Evolutionary conservation across 2,329 filamentous ascomycete genomes (phyloP).

Genomic region (Phyllosticta capitalensis): DNA sequence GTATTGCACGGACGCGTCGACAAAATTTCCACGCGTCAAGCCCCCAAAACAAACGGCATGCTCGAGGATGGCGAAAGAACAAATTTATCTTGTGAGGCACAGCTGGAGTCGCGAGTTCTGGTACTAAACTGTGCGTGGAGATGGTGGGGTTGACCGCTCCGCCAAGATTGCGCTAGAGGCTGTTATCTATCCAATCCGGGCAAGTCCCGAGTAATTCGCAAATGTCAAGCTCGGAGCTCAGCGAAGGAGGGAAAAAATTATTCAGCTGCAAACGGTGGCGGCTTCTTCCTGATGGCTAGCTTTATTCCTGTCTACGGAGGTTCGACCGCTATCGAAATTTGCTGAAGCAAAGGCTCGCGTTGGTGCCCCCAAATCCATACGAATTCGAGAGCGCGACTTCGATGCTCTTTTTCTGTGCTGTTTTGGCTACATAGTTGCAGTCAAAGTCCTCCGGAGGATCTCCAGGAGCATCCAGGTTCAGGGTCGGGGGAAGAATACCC

Average conservation of each 20-base stretch:
- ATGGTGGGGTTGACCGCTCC: conserved; percentile 3
- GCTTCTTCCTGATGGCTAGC: not conserved
- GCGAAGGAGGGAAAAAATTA: not conserved
- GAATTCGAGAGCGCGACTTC: conserved; percentile 79
- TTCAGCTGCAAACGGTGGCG: not conserved
- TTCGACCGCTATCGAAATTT: conserved; percentile 23
- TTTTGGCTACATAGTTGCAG: conserved; percentile 76
- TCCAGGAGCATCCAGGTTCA: conserved; percentile 63
- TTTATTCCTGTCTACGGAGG: not conserved
- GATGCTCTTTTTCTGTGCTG: conserved; percentile 52
- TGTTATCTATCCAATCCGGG: conserved; percentile 8
- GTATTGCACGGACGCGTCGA: not conserved
- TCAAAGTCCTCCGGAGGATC: conserved; percentile 52
- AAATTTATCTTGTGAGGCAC: not conserved
- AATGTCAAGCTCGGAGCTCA: conserved; percentile 1
- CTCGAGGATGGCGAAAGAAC: not conserved
- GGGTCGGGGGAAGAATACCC: conserved; percentile 73
- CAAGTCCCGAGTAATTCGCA: conserved; percentile 3
- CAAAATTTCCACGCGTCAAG: not conserved
- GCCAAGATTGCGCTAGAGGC: conserved; percentile 1
- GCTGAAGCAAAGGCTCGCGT: conserved; percentile 77
- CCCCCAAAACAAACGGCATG: not conserved
- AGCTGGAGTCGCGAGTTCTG: not conserved
- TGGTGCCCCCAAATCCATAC: conserved; percentile 96
- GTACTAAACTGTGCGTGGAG: not conserved